A percentile compares a stretch with the other conserved stretches of the same genome.
These are phyloP conservation scores for Xerocomellus dryophilus DNA, from an alignment of 768 basidiomycete species.

Conservation along the genomic window DNA sequence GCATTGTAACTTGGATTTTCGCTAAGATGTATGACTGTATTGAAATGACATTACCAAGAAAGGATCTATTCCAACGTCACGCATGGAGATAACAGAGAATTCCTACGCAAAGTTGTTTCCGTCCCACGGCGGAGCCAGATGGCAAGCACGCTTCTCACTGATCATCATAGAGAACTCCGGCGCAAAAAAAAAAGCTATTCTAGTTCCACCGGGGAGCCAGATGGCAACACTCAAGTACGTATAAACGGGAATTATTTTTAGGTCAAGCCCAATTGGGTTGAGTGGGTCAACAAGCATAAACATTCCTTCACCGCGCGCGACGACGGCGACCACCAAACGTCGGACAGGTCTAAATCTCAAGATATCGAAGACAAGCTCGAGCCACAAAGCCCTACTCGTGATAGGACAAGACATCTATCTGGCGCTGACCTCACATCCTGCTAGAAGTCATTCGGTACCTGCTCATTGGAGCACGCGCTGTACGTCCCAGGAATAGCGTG, in stretches of 20 bases:
- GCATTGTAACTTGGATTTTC: neutral
- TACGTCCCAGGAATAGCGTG: neutral
- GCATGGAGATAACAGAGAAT: no score
- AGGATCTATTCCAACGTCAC: no score
- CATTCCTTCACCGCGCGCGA: conserved; percentile 3
- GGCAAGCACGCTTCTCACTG: no score
- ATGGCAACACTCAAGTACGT: no score
- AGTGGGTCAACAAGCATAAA: conserved; percentile 12
- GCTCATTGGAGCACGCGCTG: neutral
- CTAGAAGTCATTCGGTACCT: neutral
- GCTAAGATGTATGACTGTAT: neutral
- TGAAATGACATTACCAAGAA: no score
- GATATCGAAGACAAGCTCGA: neutral
- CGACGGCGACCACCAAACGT: conserved; percentile 8
- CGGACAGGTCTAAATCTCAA: neutral
- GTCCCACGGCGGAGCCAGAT: no score
- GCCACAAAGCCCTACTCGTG: neutral
- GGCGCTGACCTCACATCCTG: neutral
- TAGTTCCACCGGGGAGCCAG: no score
- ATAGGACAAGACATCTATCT: neutral
- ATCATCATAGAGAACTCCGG: no score
- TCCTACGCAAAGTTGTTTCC: no score
- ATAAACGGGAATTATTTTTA: no score
- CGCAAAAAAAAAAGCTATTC: no score
- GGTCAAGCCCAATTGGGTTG: neutral